Evolutionary conservation across 257 asterid species (phyloP).

Genomic region (Ajuga chamaepitys): DNA sequence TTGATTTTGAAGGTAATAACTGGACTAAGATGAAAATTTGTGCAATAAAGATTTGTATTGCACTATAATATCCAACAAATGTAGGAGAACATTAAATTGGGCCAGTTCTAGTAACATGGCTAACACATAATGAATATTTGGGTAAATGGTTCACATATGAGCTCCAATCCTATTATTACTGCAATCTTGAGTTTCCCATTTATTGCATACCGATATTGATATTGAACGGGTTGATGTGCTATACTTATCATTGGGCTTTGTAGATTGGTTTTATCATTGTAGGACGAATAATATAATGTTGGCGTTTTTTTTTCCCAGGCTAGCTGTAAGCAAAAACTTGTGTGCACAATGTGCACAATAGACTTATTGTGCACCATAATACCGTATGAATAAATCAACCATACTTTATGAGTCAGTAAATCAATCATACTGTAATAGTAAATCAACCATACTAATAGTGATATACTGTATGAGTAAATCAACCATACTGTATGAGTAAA

Average conservation of each 20-base stretch:
- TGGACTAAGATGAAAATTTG: background rate
- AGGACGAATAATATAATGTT: too few species aligned
- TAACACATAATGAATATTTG: background rate
- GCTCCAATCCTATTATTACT: background rate
- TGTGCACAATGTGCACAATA: too few species aligned
- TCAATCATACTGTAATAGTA: too few species aligned
- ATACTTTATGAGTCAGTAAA: too few species aligned
- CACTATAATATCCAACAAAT: background rate
- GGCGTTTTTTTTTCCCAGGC: too few species aligned
- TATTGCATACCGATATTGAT: background rate
- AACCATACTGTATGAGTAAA: too few species aligned
- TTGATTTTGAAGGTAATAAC: background rate
- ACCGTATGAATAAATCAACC: too few species aligned
- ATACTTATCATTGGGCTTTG: background rate
- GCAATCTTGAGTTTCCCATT: background rate
- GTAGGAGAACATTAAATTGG: background rate
- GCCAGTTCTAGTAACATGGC: background rate
- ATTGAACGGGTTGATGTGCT: background rate
- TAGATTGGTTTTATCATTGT: background rate
- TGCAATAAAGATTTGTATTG: background rate
- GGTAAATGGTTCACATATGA: background rate
- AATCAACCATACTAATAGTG: too few species aligned
- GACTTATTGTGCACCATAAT: too few species aligned
- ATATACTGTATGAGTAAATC: background rate
- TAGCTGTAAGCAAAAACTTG: too few species aligned